Percentiles rank a stretch among this genome's conserved stretches.
These are phyloP conservation scores for Dipteronia dyeriana DNA, from an alignment of 345 rosid species.

Conservation along the genomic window DNA sequence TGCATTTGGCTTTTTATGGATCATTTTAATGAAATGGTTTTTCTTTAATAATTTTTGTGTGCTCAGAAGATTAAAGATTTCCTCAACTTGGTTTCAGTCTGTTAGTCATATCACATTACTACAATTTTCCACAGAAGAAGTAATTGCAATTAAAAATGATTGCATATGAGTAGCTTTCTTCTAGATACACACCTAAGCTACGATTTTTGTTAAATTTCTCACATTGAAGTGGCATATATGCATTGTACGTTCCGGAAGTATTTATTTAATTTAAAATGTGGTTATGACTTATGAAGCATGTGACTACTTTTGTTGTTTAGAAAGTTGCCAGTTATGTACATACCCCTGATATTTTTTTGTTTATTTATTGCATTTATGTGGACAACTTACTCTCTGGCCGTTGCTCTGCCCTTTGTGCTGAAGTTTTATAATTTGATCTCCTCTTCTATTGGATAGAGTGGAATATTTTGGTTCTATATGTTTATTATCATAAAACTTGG, in stretches of 20 bases:
- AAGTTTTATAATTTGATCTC: background rate
- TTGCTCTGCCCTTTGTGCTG: constrained; percentile 1
- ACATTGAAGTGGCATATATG: background rate
- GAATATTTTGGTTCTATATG: constrained; percentile 3
- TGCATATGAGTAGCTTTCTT: background rate
- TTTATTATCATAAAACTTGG: background rate
- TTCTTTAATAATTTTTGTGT: background rate
- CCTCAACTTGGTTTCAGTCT: background rate
- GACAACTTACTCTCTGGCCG: background rate
- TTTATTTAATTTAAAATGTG: background rate
- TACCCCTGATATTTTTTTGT: background rate
- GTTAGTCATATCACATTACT: background rate
- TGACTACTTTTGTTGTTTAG: background rate
- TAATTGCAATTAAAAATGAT: background rate
- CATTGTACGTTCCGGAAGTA: background rate
- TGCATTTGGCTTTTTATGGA: too few species aligned
- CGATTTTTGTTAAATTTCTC: background rate
- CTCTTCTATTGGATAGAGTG: background rate
- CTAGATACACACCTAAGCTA: background rate
- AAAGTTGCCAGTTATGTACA: background rate
- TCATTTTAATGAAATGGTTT: background rate
- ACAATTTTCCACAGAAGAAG: background rate
- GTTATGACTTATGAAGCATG: background rate
- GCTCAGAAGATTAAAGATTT: background rate
- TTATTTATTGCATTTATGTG: background rate